These are phyloP conservation scores for Neonectria neomacrospora DNA, from an alignment of 2,329 filamentous ascomycete genomes.

Conservation along the genomic window DNA sequence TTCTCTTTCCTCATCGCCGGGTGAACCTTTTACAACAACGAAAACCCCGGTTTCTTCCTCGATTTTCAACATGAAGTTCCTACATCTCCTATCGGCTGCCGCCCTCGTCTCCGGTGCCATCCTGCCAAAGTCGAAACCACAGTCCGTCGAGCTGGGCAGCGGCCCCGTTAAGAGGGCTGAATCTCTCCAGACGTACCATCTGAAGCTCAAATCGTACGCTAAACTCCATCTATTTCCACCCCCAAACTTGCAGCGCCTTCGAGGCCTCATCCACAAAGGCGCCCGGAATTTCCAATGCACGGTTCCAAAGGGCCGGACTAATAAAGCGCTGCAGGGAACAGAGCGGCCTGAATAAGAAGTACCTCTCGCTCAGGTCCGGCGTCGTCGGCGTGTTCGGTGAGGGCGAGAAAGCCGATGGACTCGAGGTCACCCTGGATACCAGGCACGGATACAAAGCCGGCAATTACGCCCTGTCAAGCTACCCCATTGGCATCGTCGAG, in stretches of 20 bases:
- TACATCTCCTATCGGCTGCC: constrained; percentile 14
- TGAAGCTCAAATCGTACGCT: constrained; percentile 24
- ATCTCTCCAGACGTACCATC: not conserved
- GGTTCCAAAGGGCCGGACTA: not conserved
- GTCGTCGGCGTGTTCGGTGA: constrained; percentile 19
- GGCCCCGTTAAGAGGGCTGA: not conserved
- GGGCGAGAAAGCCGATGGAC: not conserved
- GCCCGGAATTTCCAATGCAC: not conserved
- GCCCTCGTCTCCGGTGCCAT: constrained; percentile 11
- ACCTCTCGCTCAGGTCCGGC: constrained; percentile 6
- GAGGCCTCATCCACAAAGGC: not conserved
- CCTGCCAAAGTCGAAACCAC: not conserved
- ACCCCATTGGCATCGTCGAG: constrained; percentile 15
- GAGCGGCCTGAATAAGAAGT: constrained; percentile 15
- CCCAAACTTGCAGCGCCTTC: not conserved
- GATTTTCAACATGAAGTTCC: constrained; percentile 24
- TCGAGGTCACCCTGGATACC: constrained; percentile 8
- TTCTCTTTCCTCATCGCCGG: not conserved
- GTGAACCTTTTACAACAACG: not conserved
- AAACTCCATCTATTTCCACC: not conserved
- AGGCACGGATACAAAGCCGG: constrained; percentile 9
- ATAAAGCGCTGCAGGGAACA: not conserved
- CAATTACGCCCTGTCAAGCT: constrained; percentile 10
- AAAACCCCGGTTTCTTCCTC: not conserved
- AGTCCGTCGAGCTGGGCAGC: not conserved